Percentiles rank a stretch among this genome's conserved stretches.
Evolutionary conservation across 169 alveolate genomes (phyloP).

Genomic region (Condylostoma magnum): DNA sequence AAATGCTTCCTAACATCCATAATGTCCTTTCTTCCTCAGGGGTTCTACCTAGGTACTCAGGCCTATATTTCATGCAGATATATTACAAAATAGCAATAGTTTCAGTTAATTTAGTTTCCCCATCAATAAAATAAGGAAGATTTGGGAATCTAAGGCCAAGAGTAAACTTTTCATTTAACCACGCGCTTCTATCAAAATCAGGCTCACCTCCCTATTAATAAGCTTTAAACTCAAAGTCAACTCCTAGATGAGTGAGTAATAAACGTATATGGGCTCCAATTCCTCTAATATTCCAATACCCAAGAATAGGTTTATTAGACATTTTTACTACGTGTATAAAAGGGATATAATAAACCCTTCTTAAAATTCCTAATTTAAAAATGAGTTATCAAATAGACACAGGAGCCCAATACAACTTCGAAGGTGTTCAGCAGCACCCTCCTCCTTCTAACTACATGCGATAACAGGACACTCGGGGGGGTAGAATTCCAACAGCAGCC

Average conservation of each 20-base stretch:
- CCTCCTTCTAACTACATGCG: slow-evolving; percentile 32
- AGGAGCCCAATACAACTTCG: slow-evolving; percentile 20
- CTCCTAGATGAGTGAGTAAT: slow-evolving; percentile 24
- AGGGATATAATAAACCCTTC: no score
- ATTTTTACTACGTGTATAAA: no score
- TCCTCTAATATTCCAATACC: slow-evolving; percentile 44
- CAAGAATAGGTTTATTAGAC: slow-evolving; percentile 29
- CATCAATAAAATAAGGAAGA: slow-evolving; percentile 70
- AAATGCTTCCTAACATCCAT: not conserved
- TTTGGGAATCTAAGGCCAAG: slow-evolving; percentile 64
- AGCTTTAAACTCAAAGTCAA: slow-evolving; percentile 23
- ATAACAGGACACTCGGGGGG: not conserved
- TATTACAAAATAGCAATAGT: slow-evolving; percentile 25
- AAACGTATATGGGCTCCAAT: slow-evolving; percentile 26
- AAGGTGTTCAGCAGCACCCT: slow-evolving; percentile 8
- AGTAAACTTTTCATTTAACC: slow-evolving; percentile 29
- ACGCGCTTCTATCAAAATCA: not conserved
- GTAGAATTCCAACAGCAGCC: slow-evolving; percentile 18
- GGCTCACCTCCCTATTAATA: slow-evolving; percentile 17
- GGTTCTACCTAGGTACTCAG: not conserved
- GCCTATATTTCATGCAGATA: slow-evolving; percentile 1
- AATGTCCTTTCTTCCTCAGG: not conserved
- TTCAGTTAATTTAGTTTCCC: slow-evolving; percentile 44
- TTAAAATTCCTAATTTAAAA: no score
- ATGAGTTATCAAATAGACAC: no score